A percentile compares a stretch with the other conserved stretches of the same genome.
phyloP scores from a whole-genome alignment of 257 asterid species.

The Apocynum venetum region DNA sequence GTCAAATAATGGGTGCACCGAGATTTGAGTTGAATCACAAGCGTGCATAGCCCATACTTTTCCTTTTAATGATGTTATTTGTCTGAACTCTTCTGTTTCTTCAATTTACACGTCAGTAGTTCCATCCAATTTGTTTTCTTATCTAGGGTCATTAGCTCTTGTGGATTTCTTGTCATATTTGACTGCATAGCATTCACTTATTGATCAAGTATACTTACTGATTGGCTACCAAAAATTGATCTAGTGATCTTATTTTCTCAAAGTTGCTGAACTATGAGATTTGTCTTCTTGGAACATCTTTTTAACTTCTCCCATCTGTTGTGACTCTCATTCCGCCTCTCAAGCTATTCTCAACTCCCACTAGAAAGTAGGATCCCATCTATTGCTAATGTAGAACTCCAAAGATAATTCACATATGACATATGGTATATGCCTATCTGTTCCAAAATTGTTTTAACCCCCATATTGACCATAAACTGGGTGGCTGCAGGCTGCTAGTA shows the following conservation, averaged over 20 bases:
- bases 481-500: constrained; percentile 3
- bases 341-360: neutral
- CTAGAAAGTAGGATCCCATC: neutral
- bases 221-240: neutral
- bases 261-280: neutral
- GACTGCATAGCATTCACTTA: neutral
- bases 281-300: neutral
- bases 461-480: too few relatives aligned
- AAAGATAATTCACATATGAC: neutral
- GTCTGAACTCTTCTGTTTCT: neutral
- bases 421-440: neutral
- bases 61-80: neutral
- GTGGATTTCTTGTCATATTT: neutral
- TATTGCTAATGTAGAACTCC: neutral
- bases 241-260: neutral
- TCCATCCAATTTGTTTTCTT: neutral
- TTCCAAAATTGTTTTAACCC: neutral
- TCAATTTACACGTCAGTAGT: neutral
- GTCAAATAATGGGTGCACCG: neutral
- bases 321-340: constrained; percentile 20
- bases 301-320: neutral
- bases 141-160: neutral
- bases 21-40: neutral
- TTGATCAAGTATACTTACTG: neutral
- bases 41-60: neutral